Evolutionary conservation across 2,329 filamentous ascomycete species (phyloP), one percentile per base, ranked within the genome.

Genomic region (Bretziella fagacearum): DNA sequence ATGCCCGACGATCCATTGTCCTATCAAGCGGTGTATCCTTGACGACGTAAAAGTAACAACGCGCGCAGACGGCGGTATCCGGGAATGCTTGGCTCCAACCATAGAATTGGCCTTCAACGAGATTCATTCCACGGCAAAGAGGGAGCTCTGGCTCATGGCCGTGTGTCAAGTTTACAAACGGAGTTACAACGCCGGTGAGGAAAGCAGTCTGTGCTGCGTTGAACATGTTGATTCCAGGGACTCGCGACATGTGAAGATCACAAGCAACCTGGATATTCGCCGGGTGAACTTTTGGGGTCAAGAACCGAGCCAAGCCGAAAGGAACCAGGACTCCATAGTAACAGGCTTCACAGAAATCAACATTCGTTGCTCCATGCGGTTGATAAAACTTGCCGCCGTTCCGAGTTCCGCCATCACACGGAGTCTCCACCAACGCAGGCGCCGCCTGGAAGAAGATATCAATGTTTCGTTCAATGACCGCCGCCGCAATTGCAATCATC

Each of bases 371-470:
- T 26, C 35, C 35, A 7, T 10, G 15, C 3, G 17, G 13, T 1
- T 62, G 30, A 0, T 60, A 62, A 55, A 60, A 64, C 59, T 60
- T 63, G 1, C 60, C 59, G 1, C 57, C 49, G 0, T 54, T 36
- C 20, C 62, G 56, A 0, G 58, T 60, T 1, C 57, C 44, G 0
- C 48, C 48, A 0, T 56, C 57, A 25, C 62, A 64, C 0, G 55
- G 55, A 0, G 57, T 52, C 1, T 57, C 51, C 0, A 46, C 41
- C 4, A 50, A 48, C 4, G 62, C 54, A 0, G 46, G 50, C 0
- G 58, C 54, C 0, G 60, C 54, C 1, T 44, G 52, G 47, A 52
- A 52, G n/a, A 64, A 59, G 0, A 57, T 52, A 2, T 49, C 47
- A 17, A 57, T 58, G 36, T 63, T 51, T 3, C 55, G 53, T 1